phyloP scores from a whole-genome alignment of 768 basidiomycete genomes.

The Arthromyces matolae region DNA sequence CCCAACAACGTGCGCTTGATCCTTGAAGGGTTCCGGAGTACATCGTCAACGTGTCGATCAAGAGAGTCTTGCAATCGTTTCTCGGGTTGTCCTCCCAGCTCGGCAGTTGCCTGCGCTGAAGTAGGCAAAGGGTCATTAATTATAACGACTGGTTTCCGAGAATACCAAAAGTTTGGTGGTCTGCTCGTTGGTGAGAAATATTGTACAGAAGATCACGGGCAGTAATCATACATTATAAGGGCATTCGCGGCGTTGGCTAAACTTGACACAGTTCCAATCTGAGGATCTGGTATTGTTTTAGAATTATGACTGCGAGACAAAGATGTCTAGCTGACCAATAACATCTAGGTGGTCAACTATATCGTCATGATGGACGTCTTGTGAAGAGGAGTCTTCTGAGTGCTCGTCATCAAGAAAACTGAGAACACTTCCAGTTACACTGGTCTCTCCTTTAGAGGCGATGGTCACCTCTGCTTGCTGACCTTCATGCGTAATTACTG shows the following conservation, averaged over 20 bases:
- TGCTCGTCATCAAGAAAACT: slow-evolving; percentile 21
- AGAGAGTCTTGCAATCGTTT: slow-evolving; percentile 43
- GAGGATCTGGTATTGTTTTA: slow-evolving; percentile 47
- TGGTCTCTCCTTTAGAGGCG: slow-evolving; percentile 32
- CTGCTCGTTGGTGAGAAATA: slow-evolving; percentile 29
- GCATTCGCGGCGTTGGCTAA: slow-evolving; percentile 79
- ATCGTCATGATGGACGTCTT: slow-evolving; percentile 64
- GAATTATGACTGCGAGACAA: not conserved
- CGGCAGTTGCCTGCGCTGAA: slow-evolving; percentile 25
- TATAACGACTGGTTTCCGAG: slow-evolving; percentile 63
- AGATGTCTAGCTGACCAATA: slow-evolving; percentile 46
- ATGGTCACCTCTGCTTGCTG: slow-evolving; percentile 38
- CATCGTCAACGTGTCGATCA: slow-evolving; percentile 77
- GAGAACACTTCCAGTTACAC: slow-evolving; percentile 43
- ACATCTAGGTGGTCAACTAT: slow-evolving; percentile 83
- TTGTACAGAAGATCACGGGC: not conserved
- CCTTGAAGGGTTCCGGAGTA: slow-evolving; percentile 59
- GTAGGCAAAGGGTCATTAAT: slow-evolving; percentile 42
- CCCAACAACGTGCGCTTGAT: slow-evolving; percentile 59
- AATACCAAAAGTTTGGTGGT: slow-evolving; percentile 68
- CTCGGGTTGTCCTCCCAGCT: slow-evolving; percentile 21
- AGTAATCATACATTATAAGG: slow-evolving; percentile 53
- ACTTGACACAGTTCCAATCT: slow-evolving; percentile 69
- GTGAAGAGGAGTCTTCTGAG: slow-evolving; percentile 8
- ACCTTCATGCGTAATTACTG: slow-evolving; percentile 34